Evolutionary conservation across 2,329 filamentous ascomycete genomes (phyloP).

Genomic region (Trichoderma koningiopsis): DNA sequence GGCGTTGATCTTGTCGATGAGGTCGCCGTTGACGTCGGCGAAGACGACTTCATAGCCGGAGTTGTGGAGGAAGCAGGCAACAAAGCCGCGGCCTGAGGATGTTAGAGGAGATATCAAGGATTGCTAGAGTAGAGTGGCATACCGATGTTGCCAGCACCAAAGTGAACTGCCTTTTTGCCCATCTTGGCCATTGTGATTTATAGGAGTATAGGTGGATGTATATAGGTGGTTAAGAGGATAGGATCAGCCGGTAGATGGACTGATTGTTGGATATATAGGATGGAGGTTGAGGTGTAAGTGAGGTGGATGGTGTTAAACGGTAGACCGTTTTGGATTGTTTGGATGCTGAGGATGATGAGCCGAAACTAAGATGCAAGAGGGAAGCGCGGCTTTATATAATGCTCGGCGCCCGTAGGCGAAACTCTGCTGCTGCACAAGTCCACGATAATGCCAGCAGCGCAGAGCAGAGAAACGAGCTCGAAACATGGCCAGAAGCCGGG

Average conservation of each 20-base stretch:
- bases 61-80: conserved; percentile 89
- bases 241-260: not conserved
- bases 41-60: conserved; percentile 96
- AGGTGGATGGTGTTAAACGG: not conserved
- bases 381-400: conserved; percentile 22
- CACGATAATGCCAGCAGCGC: not conserved
- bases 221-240: conserved; percentile 15
- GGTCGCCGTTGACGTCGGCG: conserved; percentile 83
- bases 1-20: conserved; percentile 79
- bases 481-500: not conserved
- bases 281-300: not conserved
- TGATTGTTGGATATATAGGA: not conserved
- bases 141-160: conserved; percentile 84
- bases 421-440: not conserved
- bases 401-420: not conserved
- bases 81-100: conserved; percentile 69
- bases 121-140: conserved; percentile 31
- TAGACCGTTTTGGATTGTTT: conserved; percentile 7
- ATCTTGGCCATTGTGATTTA: conserved; percentile 54
- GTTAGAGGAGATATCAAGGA: not conserved
- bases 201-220: not conserved
- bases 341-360: conserved; percentile 2
- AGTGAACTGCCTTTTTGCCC: conserved; percentile 75
- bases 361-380: not conserved
- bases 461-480: not conserved